A percentile compares a stretch with the other conserved stretches of the same genome.
phyloP scores from a whole-genome alignment of 2,329 filamentous ascomycete genomes.

The Ophiocordyceps robertsii region DNA sequence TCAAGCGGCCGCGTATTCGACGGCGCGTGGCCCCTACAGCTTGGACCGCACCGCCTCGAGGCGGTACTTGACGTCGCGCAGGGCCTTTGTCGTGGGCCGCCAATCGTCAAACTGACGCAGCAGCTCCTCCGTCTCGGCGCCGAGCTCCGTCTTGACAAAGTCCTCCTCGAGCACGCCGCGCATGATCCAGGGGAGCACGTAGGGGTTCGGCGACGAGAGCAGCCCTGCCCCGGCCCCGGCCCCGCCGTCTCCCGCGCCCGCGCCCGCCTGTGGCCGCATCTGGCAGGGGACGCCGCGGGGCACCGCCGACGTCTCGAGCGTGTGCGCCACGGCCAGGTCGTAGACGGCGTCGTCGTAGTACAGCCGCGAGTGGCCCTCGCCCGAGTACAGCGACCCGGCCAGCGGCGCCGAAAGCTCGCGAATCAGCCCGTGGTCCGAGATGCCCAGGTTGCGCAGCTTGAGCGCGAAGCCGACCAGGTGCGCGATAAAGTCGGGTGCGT shows the following conservation, averaged over 20 bases:
- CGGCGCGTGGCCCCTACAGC: slow-evolving; percentile 26
- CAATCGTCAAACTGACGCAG: slow-evolving; percentile 86
- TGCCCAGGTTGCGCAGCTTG: slow-evolving; percentile 84
- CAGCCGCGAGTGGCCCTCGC: slow-evolving; percentile 84
- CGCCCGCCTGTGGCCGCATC: slow-evolving; percentile 9
- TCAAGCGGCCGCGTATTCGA: no score
- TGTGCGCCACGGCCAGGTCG: slow-evolving; percentile 58
- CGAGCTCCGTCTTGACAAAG: slow-evolving; percentile 70
- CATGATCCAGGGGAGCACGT: slow-evolving; percentile 91
- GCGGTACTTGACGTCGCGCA: slow-evolving; percentile 93
- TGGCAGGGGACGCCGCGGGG: slow-evolving; percentile 21
- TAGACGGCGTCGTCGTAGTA: slow-evolving; percentile 88
- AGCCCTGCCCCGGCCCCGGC: slow-evolving; percentile 6
- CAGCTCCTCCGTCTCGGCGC: slow-evolving; percentile 62
- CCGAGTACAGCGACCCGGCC: slow-evolving; percentile 80
- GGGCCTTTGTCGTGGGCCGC: slow-evolving; percentile 77
- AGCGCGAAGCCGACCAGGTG: slow-evolving; percentile 87
- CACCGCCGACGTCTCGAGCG: slow-evolving; percentile 55
- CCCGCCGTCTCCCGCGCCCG: slow-evolving; percentile 5
- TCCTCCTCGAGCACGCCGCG: slow-evolving; percentile 85
- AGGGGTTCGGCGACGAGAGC: slow-evolving; percentile 58
- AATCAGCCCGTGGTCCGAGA: slow-evolving; percentile 86
- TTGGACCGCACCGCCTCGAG: slow-evolving; percentile 85
- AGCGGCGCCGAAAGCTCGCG: slow-evolving; percentile 79
- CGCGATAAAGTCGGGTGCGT: slow-evolving; percentile 86